Percentiles rank a stretch among this genome's conserved stretches.
phyloP scores from a whole-genome alignment of 2,329 filamentous ascomycete genomes.

The Rhinocladiella mackenziei region DNA sequence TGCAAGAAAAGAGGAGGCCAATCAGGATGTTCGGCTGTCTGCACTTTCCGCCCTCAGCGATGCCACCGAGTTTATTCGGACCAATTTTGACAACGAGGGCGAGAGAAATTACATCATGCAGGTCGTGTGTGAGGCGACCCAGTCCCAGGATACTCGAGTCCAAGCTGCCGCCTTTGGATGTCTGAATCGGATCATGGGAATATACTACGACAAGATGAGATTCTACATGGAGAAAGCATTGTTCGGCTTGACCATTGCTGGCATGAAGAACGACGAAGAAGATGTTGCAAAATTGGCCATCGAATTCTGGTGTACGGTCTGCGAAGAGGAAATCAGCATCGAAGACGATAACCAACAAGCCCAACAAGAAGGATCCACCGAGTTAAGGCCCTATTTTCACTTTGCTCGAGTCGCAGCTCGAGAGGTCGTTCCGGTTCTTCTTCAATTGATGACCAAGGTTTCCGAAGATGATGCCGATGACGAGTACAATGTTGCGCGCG shows the following conservation, averaged over 20 bases:
- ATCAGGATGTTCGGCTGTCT: conserved; percentile 82
- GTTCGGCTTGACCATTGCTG: conserved; percentile 93
- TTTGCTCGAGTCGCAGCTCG: conserved; percentile 88
- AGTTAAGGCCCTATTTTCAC: conserved; percentile 90
- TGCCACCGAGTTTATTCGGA: conserved; percentile 93
- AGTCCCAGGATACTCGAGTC: conserved; percentile 84
- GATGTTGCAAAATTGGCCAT: conserved; percentile 97
- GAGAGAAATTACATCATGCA: conserved; percentile 99
- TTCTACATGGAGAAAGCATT: conserved; percentile 99
- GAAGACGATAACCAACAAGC: conserved; percentile 89
- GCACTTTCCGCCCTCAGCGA: conserved; percentile 93
- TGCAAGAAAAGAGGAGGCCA: conserved; percentile 91
- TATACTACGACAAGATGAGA: conserved; percentile 99
- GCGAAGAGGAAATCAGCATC: conserved; percentile 95
- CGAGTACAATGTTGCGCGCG: conserved; percentile 94
- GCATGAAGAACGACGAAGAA: conserved; percentile 97
- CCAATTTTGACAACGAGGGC: conserved; percentile 98
- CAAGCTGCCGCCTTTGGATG: conserved; percentile 96
- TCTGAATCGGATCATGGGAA: conserved; percentile 94
- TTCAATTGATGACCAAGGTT: conserved; percentile 88
- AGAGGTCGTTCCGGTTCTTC: conserved; percentile 88
- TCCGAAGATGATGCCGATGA: conserved; percentile 96
- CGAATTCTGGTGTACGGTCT: conserved; percentile 99
- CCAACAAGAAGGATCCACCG: conserved; percentile 68
- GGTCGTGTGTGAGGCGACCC: conserved; percentile 97